Percentiles rank a stretch among this genome's conserved stretches.
Conservation (phyloP, 2,329 filamentous ascomycete genomes). For the Cercospora sesami region DNA sequence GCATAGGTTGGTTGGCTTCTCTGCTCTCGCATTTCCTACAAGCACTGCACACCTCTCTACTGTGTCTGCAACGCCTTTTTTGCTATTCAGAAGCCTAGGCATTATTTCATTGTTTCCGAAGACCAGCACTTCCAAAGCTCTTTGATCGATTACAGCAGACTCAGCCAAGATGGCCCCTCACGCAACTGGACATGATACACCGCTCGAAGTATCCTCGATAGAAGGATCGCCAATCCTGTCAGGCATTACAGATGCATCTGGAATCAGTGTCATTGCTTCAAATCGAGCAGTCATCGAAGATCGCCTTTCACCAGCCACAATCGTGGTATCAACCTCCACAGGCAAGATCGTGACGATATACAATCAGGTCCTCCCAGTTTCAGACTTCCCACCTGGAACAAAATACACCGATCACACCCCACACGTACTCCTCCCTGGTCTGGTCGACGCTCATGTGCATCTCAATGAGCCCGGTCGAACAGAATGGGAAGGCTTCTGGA, state of each 20-base stretch:
- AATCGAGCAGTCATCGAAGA: conserved; percentile 78
- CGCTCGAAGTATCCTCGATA: conserved; percentile 25
- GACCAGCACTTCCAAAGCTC: neutral
- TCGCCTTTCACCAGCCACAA: conserved; percentile 75
- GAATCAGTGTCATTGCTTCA: conserved; percentile 76
- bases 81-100: neutral
- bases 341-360: conserved; percentile 82
- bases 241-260: conserved; percentile 20
- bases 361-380: conserved; percentile 70
- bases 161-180: conserved; percentile 33
- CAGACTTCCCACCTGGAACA: conserved; percentile 70
- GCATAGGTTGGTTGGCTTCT: conserved; percentile 7
- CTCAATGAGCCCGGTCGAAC: conserved; percentile 95
- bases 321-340: conserved; percentile 72
- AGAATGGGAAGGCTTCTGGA: conserved; percentile 98
- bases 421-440: conserved; percentile 78
- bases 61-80: neutral
- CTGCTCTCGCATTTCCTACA: neutral
- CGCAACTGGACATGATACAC: conserved; percentile 33
- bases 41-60: neutral
- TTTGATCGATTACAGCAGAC: neutral
- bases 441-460: conserved; percentile 97
- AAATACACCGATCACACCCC: conserved; percentile 83
- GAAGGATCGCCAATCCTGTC: conserved; percentile 22
- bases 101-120: conserved; percentile 1